Evolutionary conservation across 1,284 basidiomycete genomes (phyloP), one percentile per base, ranked within the genome.

Genomic region (Cystobasidium sp.): DNA sequence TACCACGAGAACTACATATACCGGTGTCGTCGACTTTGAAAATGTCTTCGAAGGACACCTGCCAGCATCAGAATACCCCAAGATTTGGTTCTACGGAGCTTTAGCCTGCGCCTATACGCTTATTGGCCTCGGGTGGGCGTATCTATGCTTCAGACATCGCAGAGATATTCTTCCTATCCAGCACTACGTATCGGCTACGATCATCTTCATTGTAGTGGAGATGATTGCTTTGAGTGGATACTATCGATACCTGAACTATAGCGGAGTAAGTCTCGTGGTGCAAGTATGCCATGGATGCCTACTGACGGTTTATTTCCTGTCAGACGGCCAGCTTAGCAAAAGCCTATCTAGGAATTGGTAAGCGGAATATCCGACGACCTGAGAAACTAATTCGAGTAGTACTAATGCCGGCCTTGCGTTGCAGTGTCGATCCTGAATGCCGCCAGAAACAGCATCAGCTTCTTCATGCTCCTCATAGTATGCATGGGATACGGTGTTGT

Each of bases 41-140:
- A 98, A 97, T 82, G 88, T 86, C 2, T 98, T 98, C 81, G 84
- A 91, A 49, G 96, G 96, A 47, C 88, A 92, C 81, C 86, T 99
- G 20, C 88, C 96, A 3, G 94, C 95, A 3, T 88, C 91, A 1
- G 96, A 99, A 82, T 97, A 97, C 82, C 96, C 96, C n/a, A 99
- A 99, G 88, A 91, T 98, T 80, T 90, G 88, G 76, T 97, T 98
- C 83, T 98, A 98, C 84, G 88, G 92, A 68, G 82, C 84, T 24
- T 89, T 98, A 86, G 91, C 92, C 79, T 80, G 93, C 46, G 84
- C 91, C 18, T 98, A 97, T 82, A 80, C 86, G 62, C 81, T 85
- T 0, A 84, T 95, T 59, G 93, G 87, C 18, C 83, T 83, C 9
- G 87, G 84, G 0, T 99, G 96, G 96, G 91, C 87, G 10, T 91